Evolutionary conservation across 345 rosid genomes (phyloP).

Genomic region (Arabis alpina): DNA sequence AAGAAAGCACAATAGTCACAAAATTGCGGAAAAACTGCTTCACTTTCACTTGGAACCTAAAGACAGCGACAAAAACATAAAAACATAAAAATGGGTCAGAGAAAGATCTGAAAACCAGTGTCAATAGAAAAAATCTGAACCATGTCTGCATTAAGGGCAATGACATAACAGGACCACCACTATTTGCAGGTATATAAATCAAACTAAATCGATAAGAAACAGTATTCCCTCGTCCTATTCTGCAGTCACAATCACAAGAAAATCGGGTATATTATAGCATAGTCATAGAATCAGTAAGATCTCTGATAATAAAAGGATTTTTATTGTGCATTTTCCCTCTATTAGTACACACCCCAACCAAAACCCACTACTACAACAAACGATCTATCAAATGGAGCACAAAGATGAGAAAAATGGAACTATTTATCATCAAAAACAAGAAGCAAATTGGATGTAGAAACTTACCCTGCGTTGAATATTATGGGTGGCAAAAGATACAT

Average conservation of each 20-base stretch:
- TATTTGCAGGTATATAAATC: conserved; percentile 38
- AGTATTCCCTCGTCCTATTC: conserved; percentile 15
- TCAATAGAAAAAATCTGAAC: not conserved
- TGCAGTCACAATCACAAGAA: conserved; percentile 31
- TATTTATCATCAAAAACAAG: not conserved
- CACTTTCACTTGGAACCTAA: conserved; percentile 90
- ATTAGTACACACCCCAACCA: conserved; percentile 14
- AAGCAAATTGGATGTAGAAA: conserved; percentile 6
- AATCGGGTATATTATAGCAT: conserved; percentile 5
- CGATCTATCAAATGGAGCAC: not conserved
- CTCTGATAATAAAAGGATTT: not conserved
- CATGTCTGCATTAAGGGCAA: conserved; percentile 28
- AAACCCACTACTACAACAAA: not conserved
- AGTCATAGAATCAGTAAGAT: conserved; percentile 12
- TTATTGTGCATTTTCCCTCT: not conserved
- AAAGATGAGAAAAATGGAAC: conserved; percentile 15
- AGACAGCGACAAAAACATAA: conserved; percentile 28
- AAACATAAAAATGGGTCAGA: conserved; percentile 3
- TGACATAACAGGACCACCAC: conserved; percentile 40
- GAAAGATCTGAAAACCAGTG: conserved; percentile 18
- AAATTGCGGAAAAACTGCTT: conserved; percentile 87
- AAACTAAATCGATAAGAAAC: conserved; percentile 27
- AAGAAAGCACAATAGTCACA: conserved; percentile 61
- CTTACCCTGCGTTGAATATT: conserved; percentile 92
- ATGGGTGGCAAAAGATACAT: conserved; percentile 90